Conservation (phyloP, 305 asterid genomes). For the Rubia tinctorum region DNA sequence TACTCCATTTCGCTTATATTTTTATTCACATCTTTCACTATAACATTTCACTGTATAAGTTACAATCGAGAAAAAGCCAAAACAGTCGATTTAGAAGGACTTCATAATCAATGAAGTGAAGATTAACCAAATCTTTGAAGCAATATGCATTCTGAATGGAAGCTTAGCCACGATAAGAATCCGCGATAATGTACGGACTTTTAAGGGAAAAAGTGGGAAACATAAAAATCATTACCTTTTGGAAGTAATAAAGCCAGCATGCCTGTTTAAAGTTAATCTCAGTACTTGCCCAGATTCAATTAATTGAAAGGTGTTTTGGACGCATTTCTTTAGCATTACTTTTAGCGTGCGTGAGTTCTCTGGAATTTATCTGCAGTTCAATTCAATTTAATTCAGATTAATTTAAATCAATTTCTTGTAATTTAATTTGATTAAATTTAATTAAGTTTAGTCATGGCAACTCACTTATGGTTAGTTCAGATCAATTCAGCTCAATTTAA, state of each 20-base stretch:
- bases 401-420: too few species aligned
- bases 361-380: too few species aligned
- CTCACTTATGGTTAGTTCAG: too few species aligned
- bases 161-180: slow-evolving; percentile 3
- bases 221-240: not conserved
- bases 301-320: not conserved
- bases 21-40: too few species aligned
- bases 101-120: not conserved
- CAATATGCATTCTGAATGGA: not conserved
- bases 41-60: too few species aligned
- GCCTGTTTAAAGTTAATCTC: not conserved
- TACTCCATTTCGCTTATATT: too few species aligned
- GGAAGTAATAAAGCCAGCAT: slow-evolving; percentile 13
- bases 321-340: not conserved
- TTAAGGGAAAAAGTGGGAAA: not conserved
- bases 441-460: too few species aligned
- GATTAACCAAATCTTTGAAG: not conserved
- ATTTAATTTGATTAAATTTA: too few species aligned
- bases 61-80: not conserved
- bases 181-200: slow-evolving; percentile 27
- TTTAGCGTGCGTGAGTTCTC: too few species aligned
- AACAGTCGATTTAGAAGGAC: not conserved
- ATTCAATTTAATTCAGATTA: too few species aligned
- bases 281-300: not conserved
- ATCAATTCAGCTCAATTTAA: too few species aligned